A percentile compares a stretch with the other conserved stretches of the same genome.
phyloP scores from a whole-genome alignment of 768 basidiomycete species.

The Psilocybe azurescens region DNA sequence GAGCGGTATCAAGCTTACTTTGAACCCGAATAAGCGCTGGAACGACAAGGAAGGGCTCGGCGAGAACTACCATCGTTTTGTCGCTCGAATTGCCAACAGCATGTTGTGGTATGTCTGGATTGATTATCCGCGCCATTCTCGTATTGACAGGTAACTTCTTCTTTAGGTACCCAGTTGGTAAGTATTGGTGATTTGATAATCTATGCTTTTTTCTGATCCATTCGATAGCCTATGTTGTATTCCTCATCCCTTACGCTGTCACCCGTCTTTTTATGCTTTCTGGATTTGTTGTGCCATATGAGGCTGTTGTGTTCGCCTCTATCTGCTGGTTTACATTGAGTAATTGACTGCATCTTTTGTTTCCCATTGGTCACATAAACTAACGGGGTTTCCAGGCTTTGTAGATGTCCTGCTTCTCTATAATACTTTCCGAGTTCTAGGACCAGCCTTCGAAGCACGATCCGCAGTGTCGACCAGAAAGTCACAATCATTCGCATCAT shows the following conservation, averaged over 20 bases:
- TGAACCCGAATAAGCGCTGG: slow-evolving; percentile 54
- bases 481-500: slow-evolving; percentile 35
- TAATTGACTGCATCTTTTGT: slow-evolving; percentile 31
- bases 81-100: slow-evolving; percentile 63
- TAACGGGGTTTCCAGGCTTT: slow-evolving; percentile 46
- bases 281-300: slow-evolving; percentile 52
- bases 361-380: slow-evolving; percentile 13
- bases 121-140: background rate
- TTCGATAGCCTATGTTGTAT: slow-evolving; percentile 57
- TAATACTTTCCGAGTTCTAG: slow-evolving; percentile 70
- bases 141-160: slow-evolving; percentile 8
- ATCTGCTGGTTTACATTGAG: slow-evolving; percentile 60
- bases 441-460: slow-evolving; percentile 50
- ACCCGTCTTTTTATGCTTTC: slow-evolving; percentile 43
- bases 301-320: slow-evolving; percentile 52
- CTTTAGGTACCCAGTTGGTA: slow-evolving; percentile 55
- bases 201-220: slow-evolving; percentile 32
- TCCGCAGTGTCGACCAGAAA: slow-evolving; percentile 33
- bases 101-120: slow-evolving; percentile 67
- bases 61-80: slow-evolving; percentile 64
- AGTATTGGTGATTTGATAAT: slow-evolving; percentile 17
- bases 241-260: slow-evolving; percentile 64
- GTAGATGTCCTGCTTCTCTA: slow-evolving; percentile 70
- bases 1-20: slow-evolving; percentile 54
- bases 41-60: slow-evolving; percentile 34